Base-by-base conservation (phyloP, 805 yeast species). In the Teunomyces aglyptinius region DNA sequence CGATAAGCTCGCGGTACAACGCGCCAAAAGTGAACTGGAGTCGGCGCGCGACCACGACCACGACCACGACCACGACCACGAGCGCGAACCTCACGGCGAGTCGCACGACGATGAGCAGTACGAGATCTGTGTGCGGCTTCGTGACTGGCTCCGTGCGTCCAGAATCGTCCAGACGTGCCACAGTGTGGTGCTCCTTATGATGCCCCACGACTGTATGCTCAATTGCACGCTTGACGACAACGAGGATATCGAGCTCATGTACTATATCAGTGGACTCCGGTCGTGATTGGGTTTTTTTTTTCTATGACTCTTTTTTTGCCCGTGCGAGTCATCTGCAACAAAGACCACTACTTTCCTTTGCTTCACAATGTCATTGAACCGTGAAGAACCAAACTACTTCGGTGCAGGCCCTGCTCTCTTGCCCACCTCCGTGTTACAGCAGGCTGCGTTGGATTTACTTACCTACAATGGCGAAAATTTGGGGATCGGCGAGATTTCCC, bases 341-440 rank as follows among this genome's bases (percentile, higher is more conserved):
- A 11, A 16, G 20, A 34, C 8, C 10, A 18, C 16, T 20, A 22
- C 10, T n/a, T 42, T 33, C 15, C 10, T 11, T 22, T 11, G 22
- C 29, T 22, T 29, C 5, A 36, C 27, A 6, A 36, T 36, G 39
- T 36, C 76, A 10, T 66, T 83, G 45, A 76, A 79, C 40, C 81
- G 92, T 72, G 83, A 76, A 64, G 83, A 83, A 59, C 89, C 90
- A 46, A 73, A 80, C 60, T 88, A 94, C 64, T 94, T 89, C 60
- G 99, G 98, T 47, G 98, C 99, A n/a, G 99, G 99, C 11, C 99
- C 99, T 41, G 99, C 99, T 1, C 77, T 84, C 44, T 75, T 94
- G 38, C 97, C 98, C 28, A 82, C 92, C 3, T 60, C 68, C 3
- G 98, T 92, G 2, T 77, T 94, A 45, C 85, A 89, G 68, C 85